Conservation (phyloP, 805 yeast species). For the Wickerhamia fluorescens region DNA sequence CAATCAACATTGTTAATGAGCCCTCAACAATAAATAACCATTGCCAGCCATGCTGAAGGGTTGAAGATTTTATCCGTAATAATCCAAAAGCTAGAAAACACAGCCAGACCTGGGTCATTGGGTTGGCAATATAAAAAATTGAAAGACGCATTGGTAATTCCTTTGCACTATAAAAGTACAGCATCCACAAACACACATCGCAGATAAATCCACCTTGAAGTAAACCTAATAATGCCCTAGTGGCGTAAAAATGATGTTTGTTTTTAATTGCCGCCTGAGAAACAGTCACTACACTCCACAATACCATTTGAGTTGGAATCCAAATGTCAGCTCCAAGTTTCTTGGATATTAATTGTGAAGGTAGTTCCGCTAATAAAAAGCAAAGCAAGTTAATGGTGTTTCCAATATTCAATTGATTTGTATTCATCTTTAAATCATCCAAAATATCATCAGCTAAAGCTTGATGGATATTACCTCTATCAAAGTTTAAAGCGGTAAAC, state of each 20-base stretch:
- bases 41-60: constrained; percentile 50
- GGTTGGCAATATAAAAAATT: constrained; percentile 52
- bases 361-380: constrained; percentile 18
- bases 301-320: constrained; percentile 17
- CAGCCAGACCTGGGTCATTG: constrained; percentile 39
- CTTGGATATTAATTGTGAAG: constrained; percentile 20
- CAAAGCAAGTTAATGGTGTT: constrained; percentile 15
- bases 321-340: constrained; percentile 19
- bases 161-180: constrained; percentile 54
- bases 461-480: constrained; percentile 18
- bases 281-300: constrained; percentile 19
- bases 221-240: constrained; percentile 17
- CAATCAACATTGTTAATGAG: constrained; percentile 45
- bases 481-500: constrained; percentile 18
- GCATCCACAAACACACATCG: constrained; percentile 55
- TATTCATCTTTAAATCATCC: constrained; percentile 14
- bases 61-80: constrained; percentile 40
- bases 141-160: constrained; percentile 56
- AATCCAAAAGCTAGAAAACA: constrained; percentile 48
- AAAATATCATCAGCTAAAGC: constrained; percentile 18
- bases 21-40: constrained; percentile 67
- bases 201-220: constrained; percentile 40
- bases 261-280: constrained; percentile 13
- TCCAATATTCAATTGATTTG: constrained; percentile 19
- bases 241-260: constrained; percentile 13